Evolutionary conservation across 352 stramenopile species (phyloP).

Genomic region (Detonula confervacea): DNA sequence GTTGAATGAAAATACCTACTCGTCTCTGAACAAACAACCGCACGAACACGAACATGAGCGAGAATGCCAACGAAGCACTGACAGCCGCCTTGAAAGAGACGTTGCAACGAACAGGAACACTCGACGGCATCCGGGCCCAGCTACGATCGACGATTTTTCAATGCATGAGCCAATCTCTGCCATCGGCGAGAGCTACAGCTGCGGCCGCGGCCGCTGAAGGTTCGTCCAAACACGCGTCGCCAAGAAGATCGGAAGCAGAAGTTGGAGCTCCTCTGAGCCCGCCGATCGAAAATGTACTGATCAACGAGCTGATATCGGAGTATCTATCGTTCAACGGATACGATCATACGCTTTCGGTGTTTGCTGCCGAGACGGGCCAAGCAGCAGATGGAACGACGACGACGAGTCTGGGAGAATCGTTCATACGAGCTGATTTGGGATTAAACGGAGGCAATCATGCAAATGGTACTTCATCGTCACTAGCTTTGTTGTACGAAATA

Average conservation of each 20-base stretch:
- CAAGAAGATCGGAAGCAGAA: too few species aligned
- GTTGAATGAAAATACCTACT: too few species aligned
- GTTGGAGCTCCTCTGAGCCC: too few species aligned
- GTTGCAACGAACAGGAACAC: slow-evolving; percentile 34
- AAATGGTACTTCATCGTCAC: background rate
- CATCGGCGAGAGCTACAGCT: too few species aligned
- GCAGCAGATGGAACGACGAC: background rate
- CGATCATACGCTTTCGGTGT: slow-evolving; percentile 88
- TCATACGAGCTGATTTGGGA: slow-evolving; percentile 45
- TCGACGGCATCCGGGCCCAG: slow-evolving; percentile 51
- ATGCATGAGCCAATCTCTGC: slow-evolving; percentile 34
- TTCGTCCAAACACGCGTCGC: too few species aligned
- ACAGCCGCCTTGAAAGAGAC: slow-evolving; percentile 61
- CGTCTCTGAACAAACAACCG: too few species aligned
- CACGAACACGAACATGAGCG: background rate
- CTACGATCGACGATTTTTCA: slow-evolving; percentile 32
- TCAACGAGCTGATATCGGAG: slow-evolving; percentile 94
- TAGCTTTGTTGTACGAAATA: slow-evolving; percentile 49
- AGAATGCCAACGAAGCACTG: slow-evolving; percentile 65
- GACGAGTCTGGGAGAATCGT: slow-evolving; percentile 10
- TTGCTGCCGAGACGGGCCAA: slow-evolving; percentile 77
- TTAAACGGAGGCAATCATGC: background rate
- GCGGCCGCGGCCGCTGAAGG: too few species aligned
- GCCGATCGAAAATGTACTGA: slow-evolving; percentile 90
- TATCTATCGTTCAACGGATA: slow-evolving; percentile 95